Conservation (phyloP, 2,329 filamentous ascomycete species). For the Venturia pyrina region DNA sequence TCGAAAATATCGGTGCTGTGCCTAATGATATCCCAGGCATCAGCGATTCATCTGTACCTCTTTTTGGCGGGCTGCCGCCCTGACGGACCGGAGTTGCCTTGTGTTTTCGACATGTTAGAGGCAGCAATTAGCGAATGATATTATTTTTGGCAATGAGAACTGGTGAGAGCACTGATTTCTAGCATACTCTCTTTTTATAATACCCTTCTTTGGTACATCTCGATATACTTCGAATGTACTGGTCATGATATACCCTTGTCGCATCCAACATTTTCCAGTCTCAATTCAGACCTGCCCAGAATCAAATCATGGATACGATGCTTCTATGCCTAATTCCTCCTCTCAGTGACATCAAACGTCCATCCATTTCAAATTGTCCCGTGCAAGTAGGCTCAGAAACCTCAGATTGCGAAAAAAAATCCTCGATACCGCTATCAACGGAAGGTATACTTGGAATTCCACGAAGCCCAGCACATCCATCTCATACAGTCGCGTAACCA, state of each 20-base stretch:
- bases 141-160: neutral
- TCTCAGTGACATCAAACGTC: too few species aligned
- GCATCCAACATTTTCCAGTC: too few species aligned
- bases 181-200: neutral
- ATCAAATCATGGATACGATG: too few species aligned
- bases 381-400: too few species aligned
- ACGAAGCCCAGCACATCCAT: too few species aligned
- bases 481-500: too few species aligned
- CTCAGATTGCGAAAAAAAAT: too few species aligned
- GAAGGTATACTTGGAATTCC: too few species aligned
- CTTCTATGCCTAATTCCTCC: too few species aligned
- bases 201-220: neutral
- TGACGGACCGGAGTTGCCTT: neutral
- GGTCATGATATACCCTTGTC: neutral
- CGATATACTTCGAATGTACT: neutral
- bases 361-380: too few species aligned
- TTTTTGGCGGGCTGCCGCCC: conserved; percentile 20
- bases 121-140: neutral
- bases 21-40: conserved; percentile 19
- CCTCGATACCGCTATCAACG: too few species aligned
- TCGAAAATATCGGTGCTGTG: neutral
- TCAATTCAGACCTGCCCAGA: too few species aligned
- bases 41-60: conserved; percentile 23
- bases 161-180: neutral
- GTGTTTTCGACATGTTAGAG: neutral